A percentile compares a stretch with the other conserved stretches of the same genome.
Evolutionary conservation across 2,329 filamentous ascomycete genomes (phyloP).

Genomic region (Hirsutella thompsonii): DNA sequence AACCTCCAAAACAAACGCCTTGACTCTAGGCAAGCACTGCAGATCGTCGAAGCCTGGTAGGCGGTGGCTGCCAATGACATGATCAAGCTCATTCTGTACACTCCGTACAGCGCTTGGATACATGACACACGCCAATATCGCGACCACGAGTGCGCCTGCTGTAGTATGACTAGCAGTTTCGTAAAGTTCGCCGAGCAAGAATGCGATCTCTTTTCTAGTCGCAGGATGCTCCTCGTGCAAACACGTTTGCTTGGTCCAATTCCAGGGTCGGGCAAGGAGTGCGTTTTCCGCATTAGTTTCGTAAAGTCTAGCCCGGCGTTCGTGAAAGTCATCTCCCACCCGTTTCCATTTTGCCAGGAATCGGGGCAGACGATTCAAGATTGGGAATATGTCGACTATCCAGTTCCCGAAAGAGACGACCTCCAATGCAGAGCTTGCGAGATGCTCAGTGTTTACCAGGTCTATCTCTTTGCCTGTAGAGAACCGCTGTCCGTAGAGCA

Average conservation of each 20-base stretch:
- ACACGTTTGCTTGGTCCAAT: constrained; percentile 3
- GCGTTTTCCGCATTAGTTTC: neutral
- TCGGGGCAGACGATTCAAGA: constrained; percentile 24
- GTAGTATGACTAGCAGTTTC: constrained; percentile 29
- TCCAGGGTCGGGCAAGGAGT: neutral
- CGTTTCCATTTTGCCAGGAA: constrained; percentile 21
- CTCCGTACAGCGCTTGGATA: constrained; percentile 1
- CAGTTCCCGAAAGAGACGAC: constrained; percentile 17
- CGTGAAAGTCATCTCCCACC: constrained; percentile 16
- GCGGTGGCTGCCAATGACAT: constrained; percentile 31
- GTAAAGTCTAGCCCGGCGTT: constrained; percentile 15
- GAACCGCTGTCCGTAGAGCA: constrained; percentile 23
- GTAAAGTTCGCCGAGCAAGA: constrained; percentile 33
- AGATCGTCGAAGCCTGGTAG: constrained; percentile 35
- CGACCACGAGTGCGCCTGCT: constrained; percentile 20
- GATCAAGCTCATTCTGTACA: constrained; percentile 39
- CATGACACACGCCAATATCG: constrained; percentile 2
- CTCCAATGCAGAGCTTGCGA: constrained; percentile 13
- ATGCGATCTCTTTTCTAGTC: constrained; percentile 24
- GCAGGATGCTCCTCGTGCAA: neutral
- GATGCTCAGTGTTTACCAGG: constrained; percentile 10
- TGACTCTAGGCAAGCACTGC: constrained; percentile 35
- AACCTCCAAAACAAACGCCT: constrained; percentile 41
- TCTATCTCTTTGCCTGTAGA: constrained; percentile 11
- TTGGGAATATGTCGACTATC: constrained; percentile 27